Evolutionary conservation across 352 stramenopile genomes (phyloP).

Genomic region (Thalassiosira pacifica): DNA sequence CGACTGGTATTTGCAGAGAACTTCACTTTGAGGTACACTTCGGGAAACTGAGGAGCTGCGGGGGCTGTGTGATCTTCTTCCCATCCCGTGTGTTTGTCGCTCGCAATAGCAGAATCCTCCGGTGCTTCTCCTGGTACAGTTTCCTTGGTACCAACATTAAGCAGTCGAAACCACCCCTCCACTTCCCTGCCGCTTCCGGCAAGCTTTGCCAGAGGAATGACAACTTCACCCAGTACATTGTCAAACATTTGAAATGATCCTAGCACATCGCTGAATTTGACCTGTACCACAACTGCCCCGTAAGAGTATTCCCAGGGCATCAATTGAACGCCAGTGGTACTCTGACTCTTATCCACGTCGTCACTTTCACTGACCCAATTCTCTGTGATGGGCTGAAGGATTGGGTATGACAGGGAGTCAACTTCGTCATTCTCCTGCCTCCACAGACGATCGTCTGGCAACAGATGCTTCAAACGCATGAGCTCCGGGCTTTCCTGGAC

Average conservation of each 20-base stretch:
- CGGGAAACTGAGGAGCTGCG: conserved; percentile 38
- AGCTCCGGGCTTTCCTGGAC: conserved; percentile 68
- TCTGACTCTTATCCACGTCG: conserved; percentile 12
- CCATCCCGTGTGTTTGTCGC: background rate
- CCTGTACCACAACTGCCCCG: conserved; percentile 80
- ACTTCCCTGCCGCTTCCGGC: conserved; percentile 62
- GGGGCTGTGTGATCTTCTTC: conserved; percentile 14
- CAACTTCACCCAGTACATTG: conserved; percentile 80
- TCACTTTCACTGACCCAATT: conserved; percentile 29
- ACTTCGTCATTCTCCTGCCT: conserved; percentile 26
- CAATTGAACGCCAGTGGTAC: conserved; percentile 37
- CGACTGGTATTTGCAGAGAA: conserved; percentile 42
- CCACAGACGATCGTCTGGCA: conserved; percentile 63
- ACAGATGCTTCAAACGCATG: conserved; percentile 74
- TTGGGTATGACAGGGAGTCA: conserved; percentile 66
- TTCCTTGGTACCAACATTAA: conserved; percentile 69
- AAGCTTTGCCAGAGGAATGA: conserved; percentile 78
- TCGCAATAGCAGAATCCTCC: conserved; percentile 19
- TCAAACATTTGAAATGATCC: conserved; percentile 73
- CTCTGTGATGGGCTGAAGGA: conserved; percentile 76
- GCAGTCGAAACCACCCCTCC: conserved; percentile 81
- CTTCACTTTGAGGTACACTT: conserved; percentile 65
- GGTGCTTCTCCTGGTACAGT: conserved; percentile 49
- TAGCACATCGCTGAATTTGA: conserved; percentile 79
- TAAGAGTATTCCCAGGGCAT: conserved; percentile 72